Base-by-base conservation (phyloP, 2,329 filamentous ascomycete genomes). In the Pleurostoma richardsiae region DNA sequence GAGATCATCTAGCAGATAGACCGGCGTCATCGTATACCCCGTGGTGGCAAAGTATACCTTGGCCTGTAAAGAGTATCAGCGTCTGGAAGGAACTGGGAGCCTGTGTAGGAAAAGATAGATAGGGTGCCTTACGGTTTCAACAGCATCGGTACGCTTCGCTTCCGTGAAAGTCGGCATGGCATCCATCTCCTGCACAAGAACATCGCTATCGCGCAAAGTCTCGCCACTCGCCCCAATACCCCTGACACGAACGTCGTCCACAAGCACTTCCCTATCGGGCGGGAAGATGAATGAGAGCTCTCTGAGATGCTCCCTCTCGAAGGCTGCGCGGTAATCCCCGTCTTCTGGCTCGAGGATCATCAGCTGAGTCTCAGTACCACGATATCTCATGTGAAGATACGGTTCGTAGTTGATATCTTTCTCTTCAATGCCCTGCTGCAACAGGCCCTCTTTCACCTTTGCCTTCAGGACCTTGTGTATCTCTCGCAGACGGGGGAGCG, bases 291-390 rank as follows among this genome's bases (percentile, higher is more conserved):
- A 48, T 19, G 42, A 33, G 26, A 48, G 44, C 11, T 48, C 41
- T 10, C 42, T 38, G 29, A 44, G 42, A 27, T 44, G 42, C 7
- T 41, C n/a, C 10, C 31, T 30, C 10, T 41, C 29, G 27, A 47
- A 47, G 4, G 52, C 42, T 30, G 26, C 36, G 8, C 8, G 8
- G n/a, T 41, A 41, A 19, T 19, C 39, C 7, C 27, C 11, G 8
- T 41, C 39, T 7, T 8, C 11, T 11, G 10, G 10, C 39, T 11
- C 27, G 8, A 27, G 10, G 7, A 66, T 61, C 50, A 63, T 65
- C 10, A 68, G 51, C 3, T 56, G 57, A 1, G 64, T 68, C 26
- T 67, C 64, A 4, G 60, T 62, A 6, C 65, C 65, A 7, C 57
- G 56, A 38, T 68, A 68, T 19, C 62, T 55, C 44, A 68, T 54